A percentile compares a stretch with the other conserved stretches of the same genome.
Conservation (phyloP, 2,329 filamentous ascomycete species). For the Geosmithia flava region DNA sequence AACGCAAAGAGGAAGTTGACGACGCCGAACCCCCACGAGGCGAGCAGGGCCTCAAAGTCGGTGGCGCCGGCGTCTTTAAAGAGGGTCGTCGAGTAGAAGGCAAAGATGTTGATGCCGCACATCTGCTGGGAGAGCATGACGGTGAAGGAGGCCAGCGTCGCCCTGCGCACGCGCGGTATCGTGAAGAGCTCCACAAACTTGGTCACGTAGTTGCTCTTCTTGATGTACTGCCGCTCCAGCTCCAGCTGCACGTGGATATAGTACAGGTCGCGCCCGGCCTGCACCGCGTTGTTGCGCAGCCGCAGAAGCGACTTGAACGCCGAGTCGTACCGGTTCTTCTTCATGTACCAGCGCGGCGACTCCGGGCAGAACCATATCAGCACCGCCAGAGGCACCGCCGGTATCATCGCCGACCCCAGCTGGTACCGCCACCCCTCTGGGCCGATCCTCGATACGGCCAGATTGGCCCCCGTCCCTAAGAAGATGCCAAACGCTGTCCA, state of each 20-base stretch:
- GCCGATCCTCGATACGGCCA: constrained; percentile 26
- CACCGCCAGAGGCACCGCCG: constrained; percentile 40
- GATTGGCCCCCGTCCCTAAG: constrained; percentile 47
- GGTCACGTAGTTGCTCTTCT: constrained; percentile 41
- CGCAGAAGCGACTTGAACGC: constrained; percentile 44
- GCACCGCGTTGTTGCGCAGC: constrained; percentile 41
- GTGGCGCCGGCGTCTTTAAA: constrained; percentile 44
- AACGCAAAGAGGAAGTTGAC: constrained; percentile 46
- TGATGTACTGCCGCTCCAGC: constrained; percentile 40
- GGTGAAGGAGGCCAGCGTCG: constrained; percentile 62
- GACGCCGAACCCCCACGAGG: constrained; percentile 44
- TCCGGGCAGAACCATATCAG: constrained; percentile 56
- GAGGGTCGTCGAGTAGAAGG: constrained; percentile 60
- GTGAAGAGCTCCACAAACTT: constrained; percentile 57
- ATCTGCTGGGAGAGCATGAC: constrained; percentile 74
- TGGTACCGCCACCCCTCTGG: constrained; percentile 46
- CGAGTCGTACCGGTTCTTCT: constrained; percentile 48
- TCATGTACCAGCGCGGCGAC: constrained; percentile 53
- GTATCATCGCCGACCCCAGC: constrained; percentile 51
- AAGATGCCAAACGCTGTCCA: constrained; percentile 54
- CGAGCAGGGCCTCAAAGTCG: constrained; percentile 43
- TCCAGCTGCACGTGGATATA: constrained; percentile 53
- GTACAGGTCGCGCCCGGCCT: constrained; percentile 49
- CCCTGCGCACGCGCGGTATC: constrained; percentile 55
- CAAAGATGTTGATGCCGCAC: constrained; percentile 61